Evolutionary conservation across 192 early-diverging fungal species (phyloP).

Genomic region (Martensiomyces pterosporus): DNA sequence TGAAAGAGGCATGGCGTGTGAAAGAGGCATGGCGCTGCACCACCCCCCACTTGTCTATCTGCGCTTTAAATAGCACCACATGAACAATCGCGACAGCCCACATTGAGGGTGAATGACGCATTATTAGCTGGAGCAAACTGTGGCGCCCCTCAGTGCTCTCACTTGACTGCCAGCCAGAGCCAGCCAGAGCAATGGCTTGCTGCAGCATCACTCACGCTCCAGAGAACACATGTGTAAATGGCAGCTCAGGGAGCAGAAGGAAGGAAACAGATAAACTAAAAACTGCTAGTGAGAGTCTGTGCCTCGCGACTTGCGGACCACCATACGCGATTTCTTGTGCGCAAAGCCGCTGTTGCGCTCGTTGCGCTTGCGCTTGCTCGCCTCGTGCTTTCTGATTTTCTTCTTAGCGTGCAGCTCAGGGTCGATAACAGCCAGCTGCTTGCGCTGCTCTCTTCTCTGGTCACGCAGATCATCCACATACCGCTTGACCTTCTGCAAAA

Average conservation of each 20-base stretch:
- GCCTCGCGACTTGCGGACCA: conserved; percentile 12
- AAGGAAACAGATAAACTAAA: conserved; percentile 4
- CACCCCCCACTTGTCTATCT: no score
- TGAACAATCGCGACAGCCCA: no score
- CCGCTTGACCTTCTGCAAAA: conserved; percentile 65
- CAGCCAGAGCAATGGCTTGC: no score
- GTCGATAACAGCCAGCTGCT: conserved; percentile 57
- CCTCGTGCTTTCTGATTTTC: conserved; percentile 68
- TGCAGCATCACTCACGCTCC: background rate
- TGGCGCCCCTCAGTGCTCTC: no score
- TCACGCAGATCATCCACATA: conserved; percentile 58
- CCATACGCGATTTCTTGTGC: conserved; percentile 50
- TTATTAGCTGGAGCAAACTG: no score
- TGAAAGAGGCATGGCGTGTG: no score
- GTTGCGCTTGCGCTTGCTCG: conserved; percentile 64
- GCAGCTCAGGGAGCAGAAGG: no score
- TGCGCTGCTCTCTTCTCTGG: conserved; percentile 60
- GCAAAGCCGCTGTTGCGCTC: conserved; percentile 64
- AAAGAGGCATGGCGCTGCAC: no score
- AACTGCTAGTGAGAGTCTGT: background rate
- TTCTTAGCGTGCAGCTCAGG: conserved; percentile 69
- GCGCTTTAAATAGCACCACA: no score
- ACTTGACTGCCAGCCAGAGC: no score
- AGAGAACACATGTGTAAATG: background rate
- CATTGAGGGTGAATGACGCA: no score